Percentiles rank a stretch among this genome's conserved stretches.
Conservation (phyloP, 2,329 filamentous ascomycete genomes). For the Periconia digitata region DNA sequence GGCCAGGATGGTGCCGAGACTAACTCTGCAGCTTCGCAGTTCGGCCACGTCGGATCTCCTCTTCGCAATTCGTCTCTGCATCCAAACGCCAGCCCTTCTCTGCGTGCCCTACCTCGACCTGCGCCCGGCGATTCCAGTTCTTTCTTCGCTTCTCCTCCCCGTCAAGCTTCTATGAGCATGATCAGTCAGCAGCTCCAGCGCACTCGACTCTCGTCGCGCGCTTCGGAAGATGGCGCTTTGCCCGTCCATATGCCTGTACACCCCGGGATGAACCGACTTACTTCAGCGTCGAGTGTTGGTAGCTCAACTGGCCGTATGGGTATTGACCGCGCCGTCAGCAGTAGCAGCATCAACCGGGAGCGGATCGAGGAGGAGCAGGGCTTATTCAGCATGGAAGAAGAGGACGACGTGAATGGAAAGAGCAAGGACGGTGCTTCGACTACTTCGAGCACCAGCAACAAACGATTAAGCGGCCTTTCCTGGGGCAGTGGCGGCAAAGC, state of each 20-base stretch:
- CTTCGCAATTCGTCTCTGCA: conserved; percentile 62
- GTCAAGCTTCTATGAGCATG: conserved; percentile 62
- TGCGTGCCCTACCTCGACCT: conserved; percentile 54
- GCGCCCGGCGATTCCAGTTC: conserved; percentile 51
- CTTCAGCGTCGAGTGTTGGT: conserved; percentile 35
- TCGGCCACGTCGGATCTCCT: conserved; percentile 66
- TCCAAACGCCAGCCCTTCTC: conserved; percentile 51
- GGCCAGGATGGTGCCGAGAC: conserved; percentile 49
- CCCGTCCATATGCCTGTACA: conserved; percentile 37
- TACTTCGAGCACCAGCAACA: conserved; percentile 37
- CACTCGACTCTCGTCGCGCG: conserved; percentile 42
- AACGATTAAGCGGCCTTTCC: conserved; percentile 39
- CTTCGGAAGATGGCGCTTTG: conserved; percentile 28
- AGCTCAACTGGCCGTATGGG: conserved; percentile 33
- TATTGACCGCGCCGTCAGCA: conserved; percentile 44
- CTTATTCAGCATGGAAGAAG: conserved; percentile 47
- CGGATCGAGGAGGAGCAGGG: conserved; percentile 47
- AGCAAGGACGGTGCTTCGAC: conserved; percentile 38
- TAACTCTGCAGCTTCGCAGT: conserved; percentile 46
- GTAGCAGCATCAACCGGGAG: conserved; percentile 44
- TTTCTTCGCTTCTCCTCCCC: conserved; percentile 57
- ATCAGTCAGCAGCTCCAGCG: conserved; percentile 60
- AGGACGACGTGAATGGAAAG: conserved; percentile 37
- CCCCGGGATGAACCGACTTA: conserved; percentile 68
- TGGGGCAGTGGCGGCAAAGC: conserved; percentile 41